Base-by-base conservation (phyloP, 1,139 yeast genomes). In the Yamadazyma epiphylla region DNA sequence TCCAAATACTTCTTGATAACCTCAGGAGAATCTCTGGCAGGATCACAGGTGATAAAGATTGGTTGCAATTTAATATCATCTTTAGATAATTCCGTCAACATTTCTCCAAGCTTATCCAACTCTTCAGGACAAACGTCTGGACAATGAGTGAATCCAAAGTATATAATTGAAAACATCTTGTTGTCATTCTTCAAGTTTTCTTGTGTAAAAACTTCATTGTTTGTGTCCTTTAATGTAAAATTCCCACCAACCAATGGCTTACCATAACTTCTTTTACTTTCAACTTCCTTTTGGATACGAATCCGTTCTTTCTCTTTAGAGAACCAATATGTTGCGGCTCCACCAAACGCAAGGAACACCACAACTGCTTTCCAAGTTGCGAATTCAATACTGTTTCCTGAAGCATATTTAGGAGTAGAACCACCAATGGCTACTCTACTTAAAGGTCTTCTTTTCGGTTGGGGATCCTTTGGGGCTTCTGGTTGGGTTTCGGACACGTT, bases 41-140 rank as follows among this genome's bases (percentile, higher is more conserved):
- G 98, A 55, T 91, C 98, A 60, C 98, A 91, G 7, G 97, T 88
- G 42, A 91, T 82, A 56, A 91, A 91, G 15, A 91, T 61, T 0
- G 97, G 95, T 57, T 84, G 94, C 30, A 88, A 52, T 28, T 77
- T 66, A 35, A 80, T 73, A 19, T 68, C 66, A 31, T 77, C 70
- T 41, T 75, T 71, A 46, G 81, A 75, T 48, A 85, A 65, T 15
- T 68, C 74, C 31, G 79, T 74, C 43, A 91, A 60, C 74, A 94
- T 85, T 20, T 76, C 71, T 3, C 95, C 86, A 55, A 91, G 70
- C 51, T 89, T 87, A 53, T 91, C 98, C 41, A 91, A 72, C 57
- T 91, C 98, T 53, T 91, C 97, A 7, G 98, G 98, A 58, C 98
- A 91, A 31, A 91, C 88, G 58, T 91, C 98, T 5, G 98, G 98